Conservation (phyloP, 176 grass and related monocot species). For the Themeda triandra region DNA sequence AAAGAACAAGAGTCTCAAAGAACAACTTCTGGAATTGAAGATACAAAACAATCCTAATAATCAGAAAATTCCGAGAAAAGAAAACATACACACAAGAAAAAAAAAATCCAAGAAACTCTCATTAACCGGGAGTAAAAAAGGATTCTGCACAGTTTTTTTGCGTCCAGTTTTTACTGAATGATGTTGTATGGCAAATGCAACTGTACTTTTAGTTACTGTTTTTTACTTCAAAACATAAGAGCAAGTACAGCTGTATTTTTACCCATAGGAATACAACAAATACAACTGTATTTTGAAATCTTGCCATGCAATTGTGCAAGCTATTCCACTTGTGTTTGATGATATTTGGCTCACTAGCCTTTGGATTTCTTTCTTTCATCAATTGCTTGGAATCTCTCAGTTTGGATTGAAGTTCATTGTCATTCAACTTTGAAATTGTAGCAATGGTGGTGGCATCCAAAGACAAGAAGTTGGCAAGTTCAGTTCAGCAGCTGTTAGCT, state of each 20-base stretch:
- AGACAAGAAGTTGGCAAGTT: slow-evolving; percentile 77
- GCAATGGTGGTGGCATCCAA: slow-evolving; percentile 98
- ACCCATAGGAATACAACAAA: background rate
- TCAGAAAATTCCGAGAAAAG: background rate
- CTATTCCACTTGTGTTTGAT: background rate
- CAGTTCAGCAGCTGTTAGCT: slow-evolving; percentile 75
- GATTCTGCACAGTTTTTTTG: background rate
- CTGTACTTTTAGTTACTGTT: background rate
- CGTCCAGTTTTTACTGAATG: background rate
- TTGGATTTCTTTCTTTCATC: background rate
- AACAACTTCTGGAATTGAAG: background rate
- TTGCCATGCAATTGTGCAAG: background rate
- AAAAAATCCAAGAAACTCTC: background rate
- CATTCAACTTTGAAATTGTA: slow-evolving; percentile 38
- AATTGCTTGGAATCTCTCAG: background rate
- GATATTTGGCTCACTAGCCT: background rate
- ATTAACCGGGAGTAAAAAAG: background rate
- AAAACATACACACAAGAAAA: too few species aligned
- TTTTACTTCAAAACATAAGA: background rate
- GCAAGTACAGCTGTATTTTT: background rate
- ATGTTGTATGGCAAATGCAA: background rate
- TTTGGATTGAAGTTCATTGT: background rate
- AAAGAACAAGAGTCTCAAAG: background rate
- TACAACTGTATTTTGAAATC: background rate
- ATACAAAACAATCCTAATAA: background rate